Conservation (phyloP, 2,329 filamentous ascomycete genomes). For the Aspergillus fructus region DNA sequence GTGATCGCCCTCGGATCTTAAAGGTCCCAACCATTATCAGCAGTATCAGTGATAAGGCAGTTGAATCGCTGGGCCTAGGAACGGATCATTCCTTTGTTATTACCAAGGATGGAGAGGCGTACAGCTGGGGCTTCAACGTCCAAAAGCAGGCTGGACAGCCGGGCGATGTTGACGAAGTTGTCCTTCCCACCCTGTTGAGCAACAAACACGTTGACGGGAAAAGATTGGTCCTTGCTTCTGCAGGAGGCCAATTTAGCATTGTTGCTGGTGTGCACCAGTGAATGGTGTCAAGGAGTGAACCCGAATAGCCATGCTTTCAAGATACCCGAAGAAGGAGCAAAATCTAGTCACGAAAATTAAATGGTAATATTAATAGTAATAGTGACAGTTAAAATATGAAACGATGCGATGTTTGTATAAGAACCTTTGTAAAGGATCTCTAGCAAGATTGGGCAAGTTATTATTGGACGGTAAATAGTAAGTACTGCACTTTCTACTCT, state of each 20-base stretch:
- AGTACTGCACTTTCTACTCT: background rate
- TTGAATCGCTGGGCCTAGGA: slow-evolving; percentile 7
- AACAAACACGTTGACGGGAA: slow-evolving; percentile 73
- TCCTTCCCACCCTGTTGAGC: slow-evolving; percentile 64
- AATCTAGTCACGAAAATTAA: too few species aligned
- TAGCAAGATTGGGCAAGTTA: too few species aligned
- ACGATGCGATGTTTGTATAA: too few species aligned
- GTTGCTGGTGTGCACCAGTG: background rate
- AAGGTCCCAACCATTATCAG: slow-evolving; percentile 11
- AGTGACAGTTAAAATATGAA: too few species aligned
- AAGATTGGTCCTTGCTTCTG: slow-evolving; percentile 68
- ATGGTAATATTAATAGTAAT: too few species aligned
- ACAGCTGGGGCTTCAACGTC: slow-evolving; percentile 78
- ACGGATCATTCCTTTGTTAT: slow-evolving; percentile 73
- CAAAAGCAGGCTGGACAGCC: slow-evolving; percentile 69
- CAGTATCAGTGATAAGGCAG: slow-evolving; percentile 1
- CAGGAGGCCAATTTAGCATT: slow-evolving; percentile 67
- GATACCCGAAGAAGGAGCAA: too few species aligned
- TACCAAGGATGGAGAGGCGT: slow-evolving; percentile 63
- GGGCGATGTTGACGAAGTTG: slow-evolving; percentile 53
- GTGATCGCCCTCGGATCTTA: slow-evolving; percentile 16
- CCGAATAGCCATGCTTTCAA: too few species aligned
- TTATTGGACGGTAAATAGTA: too few species aligned
- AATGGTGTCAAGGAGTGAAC: background rate
- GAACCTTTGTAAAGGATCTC: too few species aligned